Evolutionary conservation across 768 basidiomycete genomes (phyloP), one percentile per base, ranked within the genome.

Genomic region (Pholiota conissans): DNA sequence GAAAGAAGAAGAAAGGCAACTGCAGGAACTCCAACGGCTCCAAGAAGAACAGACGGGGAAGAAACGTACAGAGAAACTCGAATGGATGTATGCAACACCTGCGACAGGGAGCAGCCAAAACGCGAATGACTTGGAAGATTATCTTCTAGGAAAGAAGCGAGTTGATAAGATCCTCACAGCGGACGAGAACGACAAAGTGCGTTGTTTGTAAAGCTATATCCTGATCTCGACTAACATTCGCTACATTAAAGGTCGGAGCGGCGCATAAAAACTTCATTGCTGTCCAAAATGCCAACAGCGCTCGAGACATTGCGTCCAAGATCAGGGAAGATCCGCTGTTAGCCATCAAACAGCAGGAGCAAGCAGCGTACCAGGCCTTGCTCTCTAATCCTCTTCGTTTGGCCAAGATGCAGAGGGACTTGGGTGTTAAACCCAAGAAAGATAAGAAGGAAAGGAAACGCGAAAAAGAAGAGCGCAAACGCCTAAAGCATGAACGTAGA

Each of bases 31-130:
- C 7, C 97, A 98, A 70, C 84, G 95, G 51, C 74, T 99, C 56
- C 96, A 98, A 71, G 95, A 96, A 70, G 91, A 92, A 63, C 86
- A 95, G 62, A 98, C 96, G 9, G 96, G 96, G 30, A 94, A 90
- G 79, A 97, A 95, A 74, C 79, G 92, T 62, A 85, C 89, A 51
- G 95, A 98, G 74, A 94, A 94, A 69, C 72, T 99, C 49, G 97
- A 99, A 71, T 99, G 97, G 97, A 96, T 99, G 93, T 99, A 98
- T 76, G 79, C 96, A n/a, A 97, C 96, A 1, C 97, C 97, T 3
- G 93, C 94, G 0, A 87, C 90, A 3, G 95, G 95, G n/a, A 88
- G 81, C 59, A 89, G 77, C 52, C 85, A 90, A 64, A 95, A 94
- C 68, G 71, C 89, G 29, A 96, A 94, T 64, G 96, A 98, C 60